These are phyloP conservation scores for Neoboletus brunneissimus DNA, from an alignment of 768 basidiomycete species.

Conservation along the genomic window DNA sequence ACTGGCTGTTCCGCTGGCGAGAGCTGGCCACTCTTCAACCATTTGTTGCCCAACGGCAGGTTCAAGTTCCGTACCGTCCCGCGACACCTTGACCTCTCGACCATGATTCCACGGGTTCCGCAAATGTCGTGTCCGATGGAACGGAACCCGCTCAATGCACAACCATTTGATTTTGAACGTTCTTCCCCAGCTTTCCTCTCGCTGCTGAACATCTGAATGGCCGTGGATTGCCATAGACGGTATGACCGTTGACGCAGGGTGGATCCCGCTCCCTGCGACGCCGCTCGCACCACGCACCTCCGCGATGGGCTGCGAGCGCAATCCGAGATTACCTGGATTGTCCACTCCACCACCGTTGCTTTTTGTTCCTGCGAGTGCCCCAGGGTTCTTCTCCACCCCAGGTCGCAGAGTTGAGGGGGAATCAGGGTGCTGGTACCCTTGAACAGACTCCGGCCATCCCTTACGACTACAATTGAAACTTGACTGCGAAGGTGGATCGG, in stretches of 20 bases:
- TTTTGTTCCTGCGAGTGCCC: slow-evolving; percentile 32
- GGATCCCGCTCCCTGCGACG: slow-evolving; percentile 18
- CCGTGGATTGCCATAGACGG: background rate
- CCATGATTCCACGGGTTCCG: slow-evolving; percentile 94
- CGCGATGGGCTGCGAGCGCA: slow-evolving; percentile 18
- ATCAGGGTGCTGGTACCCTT: background rate
- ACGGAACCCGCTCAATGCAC: slow-evolving; percentile 65
- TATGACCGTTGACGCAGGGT: background rate
- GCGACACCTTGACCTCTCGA: slow-evolving; percentile 73
- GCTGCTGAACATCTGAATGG: slow-evolving; percentile 3
- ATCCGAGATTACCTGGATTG: slow-evolving; percentile 5
- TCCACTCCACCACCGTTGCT: slow-evolving; percentile 14
- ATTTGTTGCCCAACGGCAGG: slow-evolving; percentile 67
- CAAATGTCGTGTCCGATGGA: slow-evolving; percentile 71
- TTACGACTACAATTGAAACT: slow-evolving; percentile 20
- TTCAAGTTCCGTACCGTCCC: slow-evolving; percentile 92
- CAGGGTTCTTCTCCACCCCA: slow-evolving; percentile 41
- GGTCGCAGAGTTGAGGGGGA: slow-evolving; percentile 25
- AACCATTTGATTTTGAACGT: slow-evolving; percentile 86
- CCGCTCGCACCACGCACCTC: slow-evolving; percentile 12
- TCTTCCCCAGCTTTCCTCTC: slow-evolving; percentile 59
- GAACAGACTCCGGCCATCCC: background rate
- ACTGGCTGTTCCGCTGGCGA: slow-evolving; percentile 21
- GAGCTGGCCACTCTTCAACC: slow-evolving; percentile 64
- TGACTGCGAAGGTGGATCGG: slow-evolving; percentile 25